These are phyloP conservation scores for Coelastrella sp. DNA, from an alignment of 139 green algal species.

Conservation along the genomic window DNA sequence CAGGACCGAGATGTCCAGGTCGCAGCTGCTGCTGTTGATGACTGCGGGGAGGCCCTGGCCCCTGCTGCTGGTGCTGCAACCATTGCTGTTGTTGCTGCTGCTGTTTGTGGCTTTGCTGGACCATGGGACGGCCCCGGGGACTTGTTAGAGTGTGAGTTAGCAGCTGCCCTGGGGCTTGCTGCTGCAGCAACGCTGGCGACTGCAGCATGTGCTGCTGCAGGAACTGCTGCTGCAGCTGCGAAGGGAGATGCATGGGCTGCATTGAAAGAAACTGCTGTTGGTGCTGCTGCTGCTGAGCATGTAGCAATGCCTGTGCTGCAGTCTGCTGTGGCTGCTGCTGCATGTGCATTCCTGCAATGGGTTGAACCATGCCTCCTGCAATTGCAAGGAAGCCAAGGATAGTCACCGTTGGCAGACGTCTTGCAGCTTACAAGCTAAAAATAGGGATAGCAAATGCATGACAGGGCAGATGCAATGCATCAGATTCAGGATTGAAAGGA, in stretches of 20 bases:
- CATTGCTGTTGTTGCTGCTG: constrained; percentile 5
- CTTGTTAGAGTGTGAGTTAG: no score
- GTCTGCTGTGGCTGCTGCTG: neutral
- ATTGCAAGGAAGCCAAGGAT: neutral
- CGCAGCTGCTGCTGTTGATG: constrained; percentile 10
- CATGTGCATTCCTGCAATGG: neutral
- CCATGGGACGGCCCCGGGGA: no score
- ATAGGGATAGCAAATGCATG: neutral
- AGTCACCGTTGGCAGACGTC: neutral
- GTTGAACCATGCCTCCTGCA: neutral
- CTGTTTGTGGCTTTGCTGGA: neutral
- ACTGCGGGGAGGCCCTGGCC: neutral
- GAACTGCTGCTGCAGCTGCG: neutral
- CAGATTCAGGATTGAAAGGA: neutral
- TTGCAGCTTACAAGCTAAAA: neutral
- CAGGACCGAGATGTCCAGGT: neutral
- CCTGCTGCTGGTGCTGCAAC: constrained; percentile 7
- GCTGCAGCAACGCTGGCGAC: neutral
- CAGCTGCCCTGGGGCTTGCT: neutral
- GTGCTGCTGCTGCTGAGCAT: neutral
- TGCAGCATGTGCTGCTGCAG: neutral
- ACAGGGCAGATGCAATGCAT: neutral
- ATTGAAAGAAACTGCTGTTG: neutral
- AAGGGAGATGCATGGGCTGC: neutral
- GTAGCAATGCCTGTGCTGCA: neutral